Evolutionary conservation across 2,329 filamentous ascomycete genomes (phyloP), one percentile per base, ranked within the genome.

Genomic region (Arthrobotrys megalospora): DNA sequence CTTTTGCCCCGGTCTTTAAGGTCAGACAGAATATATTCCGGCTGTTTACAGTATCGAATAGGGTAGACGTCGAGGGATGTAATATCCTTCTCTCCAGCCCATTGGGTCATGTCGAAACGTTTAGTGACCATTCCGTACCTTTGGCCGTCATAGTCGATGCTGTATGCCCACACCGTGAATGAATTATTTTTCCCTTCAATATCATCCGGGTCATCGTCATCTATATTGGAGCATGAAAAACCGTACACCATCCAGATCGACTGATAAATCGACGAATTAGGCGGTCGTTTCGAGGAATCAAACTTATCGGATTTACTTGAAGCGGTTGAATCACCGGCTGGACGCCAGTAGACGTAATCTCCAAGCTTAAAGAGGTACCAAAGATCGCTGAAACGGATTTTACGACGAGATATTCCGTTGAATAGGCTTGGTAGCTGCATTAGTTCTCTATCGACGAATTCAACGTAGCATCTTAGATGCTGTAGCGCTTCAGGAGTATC

Each of bases 401-500:
- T 38, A 24, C 52, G 52, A 41, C 34, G 52, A 21, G 52, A 16
- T 6, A 32, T 58, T 5, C 52, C 52, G 52, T 82, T 80, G 60
- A 81, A 84, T 12, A 79, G 71, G 11, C 78, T 68, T 66, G 84
- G 82, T 0, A 85, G 75, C 2, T 85, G 85, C 81, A 86, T 83
- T 28, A 86, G 80, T 48, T 86, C 84, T 19, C 84, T 81, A 47
- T 86, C 85, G n/a, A 86, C 80, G 65, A 86, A 86, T 38, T 85
- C 80, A 55, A 86, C 84, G 45, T 86, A 86, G 82, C 83, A 85
- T 12, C 84, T 82, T 83, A 86, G 85, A 73, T 86, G 84, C 1
- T 82, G 80, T 14, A 86, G 81, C 0, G 85, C 85, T 66, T 85
- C 85, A 0, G 83, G 81, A 67, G 83, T 85, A 62, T 85, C 83